Evolutionary conservation across 1,284 basidiomycete genomes (phyloP).

Genomic region (Ceratobasidium sp.): DNA sequence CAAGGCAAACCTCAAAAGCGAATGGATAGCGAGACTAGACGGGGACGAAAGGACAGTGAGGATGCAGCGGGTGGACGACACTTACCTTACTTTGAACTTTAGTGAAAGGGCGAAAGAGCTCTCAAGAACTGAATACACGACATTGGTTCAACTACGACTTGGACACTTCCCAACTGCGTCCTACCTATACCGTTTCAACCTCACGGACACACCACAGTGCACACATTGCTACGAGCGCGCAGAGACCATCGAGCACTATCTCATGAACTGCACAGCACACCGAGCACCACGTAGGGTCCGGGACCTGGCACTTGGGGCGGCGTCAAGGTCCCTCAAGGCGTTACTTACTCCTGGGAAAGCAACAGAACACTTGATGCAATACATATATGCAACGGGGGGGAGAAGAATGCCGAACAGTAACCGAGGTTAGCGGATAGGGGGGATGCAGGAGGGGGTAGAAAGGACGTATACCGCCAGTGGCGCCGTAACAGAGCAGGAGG

Average conservation of each 20-base stretch:
- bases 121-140: neutral
- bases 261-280: neutral
- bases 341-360: slow-evolving; percentile 1
- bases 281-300: no score
- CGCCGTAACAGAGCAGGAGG: no score
- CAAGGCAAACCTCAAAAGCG: neutral
- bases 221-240: neutral
- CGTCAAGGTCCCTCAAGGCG: neutral
- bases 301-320: neutral
- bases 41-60: no score
- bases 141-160: neutral
- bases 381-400: no score
- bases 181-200: neutral
- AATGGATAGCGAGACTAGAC: neutral
- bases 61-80: neutral
- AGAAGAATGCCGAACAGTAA: no score
- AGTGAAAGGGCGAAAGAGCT: neutral
- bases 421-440: no score
- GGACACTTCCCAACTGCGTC: neutral
- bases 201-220: neutral
- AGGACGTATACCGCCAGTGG: no score
- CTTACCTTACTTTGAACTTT: neutral
- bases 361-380: neutral
- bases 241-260: neutral
- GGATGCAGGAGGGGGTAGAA: no score